phyloP scores from a whole-genome alignment of 1,139 yeast species.

The Petasospora fabianii region DNA sequence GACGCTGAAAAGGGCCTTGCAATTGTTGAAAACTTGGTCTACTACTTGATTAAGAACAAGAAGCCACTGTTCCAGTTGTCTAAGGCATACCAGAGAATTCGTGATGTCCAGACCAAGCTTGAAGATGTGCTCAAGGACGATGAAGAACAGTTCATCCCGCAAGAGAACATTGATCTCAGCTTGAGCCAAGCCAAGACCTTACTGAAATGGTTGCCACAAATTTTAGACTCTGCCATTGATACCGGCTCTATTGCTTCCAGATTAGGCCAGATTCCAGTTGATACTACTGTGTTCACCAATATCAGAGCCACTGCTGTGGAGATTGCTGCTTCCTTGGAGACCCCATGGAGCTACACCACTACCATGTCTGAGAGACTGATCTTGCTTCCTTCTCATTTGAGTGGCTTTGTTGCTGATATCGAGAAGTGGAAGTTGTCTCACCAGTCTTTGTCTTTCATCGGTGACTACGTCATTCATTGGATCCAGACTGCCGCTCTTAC shows the following conservation, averaged over 20 bases:
- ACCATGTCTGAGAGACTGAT: conserved; percentile 2
- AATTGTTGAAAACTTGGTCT: conserved; percentile 70
- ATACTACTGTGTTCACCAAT: conserved; percentile 21
- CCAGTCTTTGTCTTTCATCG: conserved; percentile 39
- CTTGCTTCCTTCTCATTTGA: conserved; percentile 19
- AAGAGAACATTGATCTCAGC: conserved; percentile 1
- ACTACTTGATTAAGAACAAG: conserved; percentile 48
- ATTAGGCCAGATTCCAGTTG: conserved; percentile 17
- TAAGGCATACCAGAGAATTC: conserved; percentile 21
- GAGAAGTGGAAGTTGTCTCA: conserved; percentile 34
- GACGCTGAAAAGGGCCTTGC: conserved; percentile 79
- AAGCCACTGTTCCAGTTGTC: conserved; percentile 40
- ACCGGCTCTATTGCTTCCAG: conserved; percentile 30
- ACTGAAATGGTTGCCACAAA: conserved; percentile 42
- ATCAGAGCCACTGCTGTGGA: conserved; percentile 17
- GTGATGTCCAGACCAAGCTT: conserved; percentile 11
- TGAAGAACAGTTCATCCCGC: conserved; percentile 11
- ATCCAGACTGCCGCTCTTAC: conserved; percentile 18
- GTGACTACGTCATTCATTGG: conserved; percentile 44
- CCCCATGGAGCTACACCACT: conserved; percentile 20
- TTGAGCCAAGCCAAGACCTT: conserved; percentile 13
- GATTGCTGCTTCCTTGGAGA: conserved; percentile 13
- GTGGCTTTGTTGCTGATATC: conserved; percentile 10
- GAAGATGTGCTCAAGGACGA: conserved; percentile 6
- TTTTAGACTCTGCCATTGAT: conserved; percentile 46